Base-by-base conservation (phyloP, 2,329 filamentous ascomycete genomes). In the Diaporthe destruens region DNA sequence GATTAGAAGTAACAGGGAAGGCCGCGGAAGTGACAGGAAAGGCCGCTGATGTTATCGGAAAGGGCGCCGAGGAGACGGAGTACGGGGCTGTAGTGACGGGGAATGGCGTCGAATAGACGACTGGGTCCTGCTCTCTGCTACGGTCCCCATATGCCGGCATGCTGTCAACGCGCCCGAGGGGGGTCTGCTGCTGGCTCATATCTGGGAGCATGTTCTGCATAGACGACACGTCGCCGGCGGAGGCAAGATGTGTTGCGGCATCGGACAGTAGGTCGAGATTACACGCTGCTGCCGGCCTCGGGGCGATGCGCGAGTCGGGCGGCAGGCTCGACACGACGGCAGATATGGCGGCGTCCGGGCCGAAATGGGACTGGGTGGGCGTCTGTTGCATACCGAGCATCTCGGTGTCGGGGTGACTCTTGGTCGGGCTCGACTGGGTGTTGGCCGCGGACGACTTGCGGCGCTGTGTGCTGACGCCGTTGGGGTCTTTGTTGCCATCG, bases 241-340 rank as follows among this genome's bases (percentile, higher is more conserved):
- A 85, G 8, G 84, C 84, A 18, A 86, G 81, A 71, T 85, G 84
- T 1, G 84, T 86, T 1, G 88, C 88, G n/a, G 88, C 88, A 78
- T 90, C 88, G 6, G 88, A 90, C 23, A 90, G 80, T 12, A 90
- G 81, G 74, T 90, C 88, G 47, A 90, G 82, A 75, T 90, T 90
- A 77, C 88, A 89, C 2, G 86, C 87, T 9, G 80, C 76, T 20
- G 82, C 84, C 16, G 83, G 78, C 75, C 88, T 82, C 0, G 85
- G 78, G 32, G 84, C 79, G 42, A 85, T 80, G 47, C 86, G 86
- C 23, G 84, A 82, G 74, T 88, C 87, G 59, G 85, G 83, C n/a
- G 83, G 78, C 8, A 85, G 78, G n/a, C 84, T 76, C 47, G 81
- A 79, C 29, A 82, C 80, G 32, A 81, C 80, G 39, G 83, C 78